A percentile compares a stretch with the other conserved stretches of the same genome.
phyloP scores from a whole-genome alignment of 352 stramenopile genomes.

The Phytophthora lateralis region DNA sequence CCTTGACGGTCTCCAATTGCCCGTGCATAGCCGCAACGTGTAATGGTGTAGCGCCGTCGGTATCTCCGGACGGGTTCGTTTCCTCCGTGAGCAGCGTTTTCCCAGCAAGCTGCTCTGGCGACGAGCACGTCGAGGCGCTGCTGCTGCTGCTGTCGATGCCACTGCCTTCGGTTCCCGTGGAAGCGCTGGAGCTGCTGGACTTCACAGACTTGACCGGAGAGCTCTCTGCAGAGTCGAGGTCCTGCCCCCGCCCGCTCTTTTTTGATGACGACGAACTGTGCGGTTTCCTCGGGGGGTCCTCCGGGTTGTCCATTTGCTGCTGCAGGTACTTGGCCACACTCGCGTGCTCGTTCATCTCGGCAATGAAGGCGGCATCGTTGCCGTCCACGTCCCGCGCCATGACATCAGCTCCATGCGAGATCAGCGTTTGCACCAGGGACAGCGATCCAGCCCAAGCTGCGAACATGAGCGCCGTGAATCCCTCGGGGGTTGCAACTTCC shows the following conservation, averaged over 20 bases:
- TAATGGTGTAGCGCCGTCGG: slow-evolving; percentile 55
- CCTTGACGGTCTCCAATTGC: slow-evolving; percentile 60
- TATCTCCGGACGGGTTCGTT: slow-evolving; percentile 24
- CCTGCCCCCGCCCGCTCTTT: slow-evolving; percentile 25
- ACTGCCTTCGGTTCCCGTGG: slow-evolving; percentile 22
- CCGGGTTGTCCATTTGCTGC: slow-evolving; percentile 26
- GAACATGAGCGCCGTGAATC: slow-evolving; percentile 66
- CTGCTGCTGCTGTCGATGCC: slow-evolving; percentile 29
- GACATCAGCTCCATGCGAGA: slow-evolving; percentile 42
- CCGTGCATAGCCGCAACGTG: slow-evolving; percentile 66
- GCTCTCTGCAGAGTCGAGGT: slow-evolving; percentile 19
- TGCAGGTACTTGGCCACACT: slow-evolving; percentile 51
- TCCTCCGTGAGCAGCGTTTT: slow-evolving; percentile 29
- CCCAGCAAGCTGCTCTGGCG: slow-evolving; percentile 28
- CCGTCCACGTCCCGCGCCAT: slow-evolving; percentile 51
- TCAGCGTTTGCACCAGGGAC: slow-evolving; percentile 43
- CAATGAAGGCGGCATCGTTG: slow-evolving; percentile 57
- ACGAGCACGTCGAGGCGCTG: slow-evolving; percentile 38
- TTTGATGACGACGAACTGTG: slow-evolving; percentile 30
- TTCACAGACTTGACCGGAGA: slow-evolving; percentile 27
- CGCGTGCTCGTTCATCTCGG: slow-evolving; percentile 53
- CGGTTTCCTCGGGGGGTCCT: slow-evolving; percentile 21
- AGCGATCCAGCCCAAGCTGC: slow-evolving; percentile 50
- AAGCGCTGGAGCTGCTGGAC: slow-evolving; percentile 33
- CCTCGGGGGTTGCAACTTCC: slow-evolving; percentile 51